These are phyloP conservation scores for Diaporthe citri DNA, from an alignment of 2,329 filamentous ascomycete genomes.

Conservation along the genomic window DNA sequence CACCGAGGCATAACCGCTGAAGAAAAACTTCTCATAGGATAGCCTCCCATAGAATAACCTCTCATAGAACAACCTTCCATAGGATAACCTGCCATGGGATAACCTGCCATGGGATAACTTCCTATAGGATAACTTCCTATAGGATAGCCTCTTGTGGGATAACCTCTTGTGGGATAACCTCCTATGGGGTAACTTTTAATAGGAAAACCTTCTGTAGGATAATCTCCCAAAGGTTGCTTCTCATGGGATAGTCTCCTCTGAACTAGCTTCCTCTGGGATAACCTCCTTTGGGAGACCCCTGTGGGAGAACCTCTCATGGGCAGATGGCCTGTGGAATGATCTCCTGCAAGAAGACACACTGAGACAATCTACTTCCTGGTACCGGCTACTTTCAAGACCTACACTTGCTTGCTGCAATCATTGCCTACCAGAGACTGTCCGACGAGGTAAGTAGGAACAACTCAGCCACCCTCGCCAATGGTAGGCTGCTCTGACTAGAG, in stretches of 20 bases:
- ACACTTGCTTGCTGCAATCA: not conserved
- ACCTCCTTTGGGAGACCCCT: not conserved
- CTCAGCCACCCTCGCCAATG: not conserved
- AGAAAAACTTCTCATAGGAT: conserved; percentile 10
- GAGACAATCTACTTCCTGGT: too few relatives aligned
- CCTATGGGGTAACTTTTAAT: not conserved
- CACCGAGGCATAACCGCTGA: too few relatives aligned
- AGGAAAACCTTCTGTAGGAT: not conserved
- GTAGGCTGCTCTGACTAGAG: not conserved
- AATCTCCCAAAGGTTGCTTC: not conserved
- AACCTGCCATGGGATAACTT: not conserved
- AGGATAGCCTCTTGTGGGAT: not conserved
- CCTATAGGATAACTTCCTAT: not conserved
- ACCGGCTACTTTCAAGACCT: not conserved
- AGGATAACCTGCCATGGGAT: not conserved
- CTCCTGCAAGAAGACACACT: not conserved
- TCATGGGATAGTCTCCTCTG: too few relatives aligned
- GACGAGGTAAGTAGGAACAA: not conserved
- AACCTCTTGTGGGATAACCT: not conserved
- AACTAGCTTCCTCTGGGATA: not conserved
- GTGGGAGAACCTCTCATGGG: not conserved
- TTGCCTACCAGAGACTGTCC: not conserved
- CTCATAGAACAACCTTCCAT: not conserved
- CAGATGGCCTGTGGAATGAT: not conserved
- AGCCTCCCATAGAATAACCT: not conserved